Conservation (phyloP, 257 asterid genomes). For the Solanum sparsipilum region DNA sequence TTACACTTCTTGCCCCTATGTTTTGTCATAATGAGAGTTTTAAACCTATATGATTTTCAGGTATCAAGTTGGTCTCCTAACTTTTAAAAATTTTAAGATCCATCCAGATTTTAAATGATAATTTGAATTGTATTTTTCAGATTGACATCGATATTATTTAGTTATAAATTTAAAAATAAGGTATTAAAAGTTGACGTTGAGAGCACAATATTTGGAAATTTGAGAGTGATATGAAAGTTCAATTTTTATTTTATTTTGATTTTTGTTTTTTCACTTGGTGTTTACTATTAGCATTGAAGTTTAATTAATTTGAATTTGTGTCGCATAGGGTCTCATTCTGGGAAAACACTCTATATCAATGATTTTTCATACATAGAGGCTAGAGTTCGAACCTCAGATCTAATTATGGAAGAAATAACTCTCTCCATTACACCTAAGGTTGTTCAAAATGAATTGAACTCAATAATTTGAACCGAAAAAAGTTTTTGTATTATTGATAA, state of each 20-base stretch:
- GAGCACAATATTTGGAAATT: neutral
- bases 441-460: neutral
- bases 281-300: too few relatives aligned
- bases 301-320: neutral
- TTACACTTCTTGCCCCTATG: neutral
- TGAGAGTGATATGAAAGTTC: neutral
- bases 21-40: neutral
- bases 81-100: neutral
- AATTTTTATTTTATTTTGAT: too few relatives aligned
- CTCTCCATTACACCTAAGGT: too few relatives aligned
- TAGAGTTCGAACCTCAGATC: neutral
- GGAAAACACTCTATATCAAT: neutral
- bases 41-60: neutral
- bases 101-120: neutral
- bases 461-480: neutral
- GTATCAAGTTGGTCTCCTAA: neutral
- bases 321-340: neutral
- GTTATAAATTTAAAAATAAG: neutral
- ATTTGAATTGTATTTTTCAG: neutral
- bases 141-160: neutral
- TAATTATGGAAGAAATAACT: too few relatives aligned
- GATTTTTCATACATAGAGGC: too few relatives aligned
- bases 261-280: too few relatives aligned
- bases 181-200: neutral
- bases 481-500: too few relatives aligned